Evolutionary conservation across 768 basidiomycete species (phyloP).

Genomic region (Gyrodon lividus): DNA sequence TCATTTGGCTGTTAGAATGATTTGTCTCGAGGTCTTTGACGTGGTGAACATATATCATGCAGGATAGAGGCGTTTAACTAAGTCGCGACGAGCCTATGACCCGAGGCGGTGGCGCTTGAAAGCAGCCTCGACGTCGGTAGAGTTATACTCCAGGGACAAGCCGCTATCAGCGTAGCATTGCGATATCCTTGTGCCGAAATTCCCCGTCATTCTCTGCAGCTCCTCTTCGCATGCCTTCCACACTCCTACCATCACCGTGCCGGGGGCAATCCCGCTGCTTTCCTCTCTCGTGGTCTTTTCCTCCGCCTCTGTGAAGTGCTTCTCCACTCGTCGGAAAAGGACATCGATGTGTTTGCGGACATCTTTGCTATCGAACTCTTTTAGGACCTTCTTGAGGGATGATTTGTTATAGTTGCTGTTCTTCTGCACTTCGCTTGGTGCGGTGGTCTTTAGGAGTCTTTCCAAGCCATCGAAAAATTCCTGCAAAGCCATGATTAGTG

Average conservation of each 20-base stretch:
- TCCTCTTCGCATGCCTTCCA: constrained; percentile 93
- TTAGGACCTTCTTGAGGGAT: constrained; percentile 78
- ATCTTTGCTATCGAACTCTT: constrained; percentile 86
- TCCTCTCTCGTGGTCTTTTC: constrained; percentile 60
- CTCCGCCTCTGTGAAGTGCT: constrained; percentile 87
- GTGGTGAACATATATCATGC: constrained; percentile 10
- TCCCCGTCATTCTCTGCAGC: constrained; percentile 66
- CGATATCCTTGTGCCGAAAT: constrained; percentile 64
- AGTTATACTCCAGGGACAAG: constrained; percentile 69
- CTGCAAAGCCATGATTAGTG: constrained; percentile 40
- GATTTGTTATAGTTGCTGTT: constrained; percentile 75
- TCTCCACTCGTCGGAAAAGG: constrained; percentile 89
- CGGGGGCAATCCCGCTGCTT: constrained; percentile 52
- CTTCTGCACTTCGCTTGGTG: constrained; percentile 71
- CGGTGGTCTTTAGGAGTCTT: constrained; percentile 76
- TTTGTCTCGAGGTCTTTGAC: background rate
- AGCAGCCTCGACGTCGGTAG: constrained; percentile 70
- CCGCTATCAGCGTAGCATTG: constrained; percentile 81
- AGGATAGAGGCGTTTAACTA: constrained; percentile 3
- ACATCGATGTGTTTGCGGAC: constrained; percentile 85
- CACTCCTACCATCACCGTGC: constrained; percentile 74
- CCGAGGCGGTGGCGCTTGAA: constrained; percentile 64
- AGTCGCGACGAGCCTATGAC: constrained; percentile 15
- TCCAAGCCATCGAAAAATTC: constrained; percentile 95
- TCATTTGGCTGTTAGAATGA: background rate